Conservation (phyloP, 345 rosid species). For the Dimocarpus longan region DNA sequence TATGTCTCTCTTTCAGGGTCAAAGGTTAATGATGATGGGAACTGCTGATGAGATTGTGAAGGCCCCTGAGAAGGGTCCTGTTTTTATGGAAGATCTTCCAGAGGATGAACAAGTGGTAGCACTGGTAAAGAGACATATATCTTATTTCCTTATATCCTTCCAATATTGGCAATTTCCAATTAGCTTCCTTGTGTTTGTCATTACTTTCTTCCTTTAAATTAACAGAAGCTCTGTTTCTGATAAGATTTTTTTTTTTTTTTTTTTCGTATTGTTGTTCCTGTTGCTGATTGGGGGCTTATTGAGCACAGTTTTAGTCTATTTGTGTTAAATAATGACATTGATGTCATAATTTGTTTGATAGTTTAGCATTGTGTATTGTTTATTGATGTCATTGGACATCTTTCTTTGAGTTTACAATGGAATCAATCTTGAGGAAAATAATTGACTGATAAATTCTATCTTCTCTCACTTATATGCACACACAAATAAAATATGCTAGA, state of each 20-base stretch:
- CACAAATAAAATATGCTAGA: neutral
- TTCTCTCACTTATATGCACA: neutral
- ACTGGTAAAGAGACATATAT: conserved; percentile 46
- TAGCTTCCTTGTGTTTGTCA: neutral
- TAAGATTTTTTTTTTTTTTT: neutral
- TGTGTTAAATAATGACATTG: neutral
- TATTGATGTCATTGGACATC: neutral
- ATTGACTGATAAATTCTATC: neutral
- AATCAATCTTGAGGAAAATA: neutral
- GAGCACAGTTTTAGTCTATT: neutral
- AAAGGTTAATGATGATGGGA: conserved; percentile 99
- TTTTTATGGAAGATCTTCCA: conserved; percentile 95
- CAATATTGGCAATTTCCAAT: neutral
- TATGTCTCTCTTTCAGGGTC: conserved; percentile 56
- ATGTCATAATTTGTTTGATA: neutral
- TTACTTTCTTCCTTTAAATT: conserved; percentile 3
- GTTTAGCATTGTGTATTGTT: neutral
- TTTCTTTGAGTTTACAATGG: neutral
- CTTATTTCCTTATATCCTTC: neutral
- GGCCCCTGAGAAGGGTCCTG: conserved; percentile 92
- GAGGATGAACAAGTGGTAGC: conserved; percentile 86
- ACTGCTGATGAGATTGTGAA: conserved; percentile 94
- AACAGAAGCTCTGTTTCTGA: neutral
- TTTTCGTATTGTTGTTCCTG: neutral
- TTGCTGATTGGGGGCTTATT: neutral